phyloP scores from a whole-genome alignment of 1,139 yeast species.

The Blastobotrys illinoisensis region DNA sequence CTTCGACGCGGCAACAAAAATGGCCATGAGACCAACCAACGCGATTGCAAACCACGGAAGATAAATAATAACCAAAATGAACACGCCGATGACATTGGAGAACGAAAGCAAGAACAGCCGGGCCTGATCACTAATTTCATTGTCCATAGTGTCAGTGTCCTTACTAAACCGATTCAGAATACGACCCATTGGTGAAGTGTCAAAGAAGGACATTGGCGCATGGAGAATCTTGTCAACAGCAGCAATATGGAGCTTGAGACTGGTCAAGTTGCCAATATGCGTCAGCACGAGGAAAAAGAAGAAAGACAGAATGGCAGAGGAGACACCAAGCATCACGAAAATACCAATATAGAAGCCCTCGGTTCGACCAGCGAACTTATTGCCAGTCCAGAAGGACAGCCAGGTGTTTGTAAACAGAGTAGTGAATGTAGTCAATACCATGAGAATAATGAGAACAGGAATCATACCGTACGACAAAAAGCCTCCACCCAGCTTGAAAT shows the following conservation, averaged over 20 bases:
- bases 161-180: slow-evolving; percentile 70
- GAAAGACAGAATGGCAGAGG: slow-evolving; percentile 36
- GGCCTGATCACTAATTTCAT: slow-evolving; percentile 45
- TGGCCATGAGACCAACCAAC: slow-evolving; percentile 46
- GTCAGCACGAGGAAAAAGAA: slow-evolving; percentile 45
- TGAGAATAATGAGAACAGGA: slow-evolving; percentile 37
- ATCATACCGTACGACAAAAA: slow-evolving; percentile 37
- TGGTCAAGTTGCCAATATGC: slow-evolving; percentile 43
- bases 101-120: slow-evolving; percentile 44
- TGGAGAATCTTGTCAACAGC: slow-evolving; percentile 63
- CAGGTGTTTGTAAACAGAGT: slow-evolving; percentile 68
- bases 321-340: slow-evolving; percentile 49
- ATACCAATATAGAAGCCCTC: slow-evolving; percentile 66
- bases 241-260: slow-evolving; percentile 31
- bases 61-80: slow-evolving; percentile 64
- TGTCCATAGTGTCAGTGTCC: slow-evolving; percentile 80
- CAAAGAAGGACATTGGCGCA: slow-evolving; percentile 68
- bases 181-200: slow-evolving; percentile 67
- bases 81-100: slow-evolving; percentile 54
- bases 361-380: slow-evolving; percentile 45
- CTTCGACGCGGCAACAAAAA: slow-evolving; percentile 47
- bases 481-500: slow-evolving; percentile 56
- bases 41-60: slow-evolving; percentile 76
- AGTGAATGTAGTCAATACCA: slow-evolving; percentile 51
- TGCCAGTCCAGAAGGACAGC: slow-evolving; percentile 77